These are phyloP conservation scores for Meripilus lineatus DNA, from an alignment of 1,284 basidiomycete genomes.

Conservation along the genomic window DNA sequence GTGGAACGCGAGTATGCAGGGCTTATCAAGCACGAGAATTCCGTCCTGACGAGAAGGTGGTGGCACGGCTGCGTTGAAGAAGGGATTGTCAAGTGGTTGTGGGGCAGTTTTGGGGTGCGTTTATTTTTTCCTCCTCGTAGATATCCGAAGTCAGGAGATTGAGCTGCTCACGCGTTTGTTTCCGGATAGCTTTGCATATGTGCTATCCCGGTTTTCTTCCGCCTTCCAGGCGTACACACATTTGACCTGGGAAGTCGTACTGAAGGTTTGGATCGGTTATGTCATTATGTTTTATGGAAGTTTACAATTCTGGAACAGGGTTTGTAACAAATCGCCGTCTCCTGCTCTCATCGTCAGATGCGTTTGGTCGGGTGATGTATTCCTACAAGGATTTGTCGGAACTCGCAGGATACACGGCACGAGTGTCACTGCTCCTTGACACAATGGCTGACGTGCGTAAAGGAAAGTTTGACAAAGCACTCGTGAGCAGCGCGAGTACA, in stretches of 20 bases:
- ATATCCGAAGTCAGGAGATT: neutral
- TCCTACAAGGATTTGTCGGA: conserved; percentile 96
- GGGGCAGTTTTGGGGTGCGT: conserved; percentile 89
- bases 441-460: conserved; percentile 87
- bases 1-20: conserved; percentile 90
- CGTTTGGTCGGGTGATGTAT: conserved; percentile 86
- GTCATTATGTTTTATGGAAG: conserved; percentile 1
- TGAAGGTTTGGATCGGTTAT: conserved; percentile 52
- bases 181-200: conserved; percentile 73
- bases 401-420: conserved; percentile 91
- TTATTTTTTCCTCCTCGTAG: neutral
- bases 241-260: conserved; percentile 80
- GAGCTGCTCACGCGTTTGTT: neutral
- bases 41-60: conserved; percentile 77
- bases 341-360: conserved; percentile 82
- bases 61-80: conserved; percentile 94
- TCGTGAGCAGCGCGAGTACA: conserved; percentile 72
- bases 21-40: conserved; percentile 86
- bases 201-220: conserved; percentile 92
- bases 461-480: conserved; percentile 86
- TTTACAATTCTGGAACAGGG: conserved; percentile 36
- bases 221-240: conserved; percentile 67
- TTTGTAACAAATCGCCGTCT: conserved; percentile 94
- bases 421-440: conserved; percentile 86
- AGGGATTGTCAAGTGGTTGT: conserved; percentile 96